These are phyloP conservation scores for Diaporthe sp. DNA, from an alignment of 2,329 filamentous ascomycete genomes.

Conservation along the genomic window DNA sequence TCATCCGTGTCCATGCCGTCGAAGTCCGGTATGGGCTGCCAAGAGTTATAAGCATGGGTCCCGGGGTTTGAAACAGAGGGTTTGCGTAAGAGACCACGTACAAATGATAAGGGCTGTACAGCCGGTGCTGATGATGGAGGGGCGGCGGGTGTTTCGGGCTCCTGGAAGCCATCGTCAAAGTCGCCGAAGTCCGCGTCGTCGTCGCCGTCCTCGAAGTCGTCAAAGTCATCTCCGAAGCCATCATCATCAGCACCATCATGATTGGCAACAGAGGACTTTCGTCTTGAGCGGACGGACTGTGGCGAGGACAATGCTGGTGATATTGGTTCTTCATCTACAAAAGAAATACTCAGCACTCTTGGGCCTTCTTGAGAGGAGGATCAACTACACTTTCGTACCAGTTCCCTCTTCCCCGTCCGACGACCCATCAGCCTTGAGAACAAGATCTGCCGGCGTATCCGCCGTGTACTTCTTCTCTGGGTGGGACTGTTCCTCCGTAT, in stretches of 20 bases:
- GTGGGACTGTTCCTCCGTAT: slow-evolving; percentile 59
- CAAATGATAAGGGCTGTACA: slow-evolving; percentile 49
- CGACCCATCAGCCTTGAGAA: slow-evolving; percentile 62
- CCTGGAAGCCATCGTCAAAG: slow-evolving; percentile 81
- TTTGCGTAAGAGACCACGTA: slow-evolving; percentile 41
- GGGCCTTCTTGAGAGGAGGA: slow-evolving; percentile 41
- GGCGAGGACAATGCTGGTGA: slow-evolving; percentile 51
- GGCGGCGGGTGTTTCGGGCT: slow-evolving; percentile 66
- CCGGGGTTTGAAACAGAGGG: background rate
- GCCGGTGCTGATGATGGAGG: slow-evolving; percentile 46
- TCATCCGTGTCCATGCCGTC: slow-evolving; percentile 73
- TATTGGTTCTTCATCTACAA: slow-evolving; percentile 55
- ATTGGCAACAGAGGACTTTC: slow-evolving; percentile 49
- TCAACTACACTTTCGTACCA: slow-evolving; percentile 56
- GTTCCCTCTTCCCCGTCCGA: slow-evolving; percentile 49
- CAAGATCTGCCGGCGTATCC: slow-evolving; percentile 68
- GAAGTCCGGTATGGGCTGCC: slow-evolving; percentile 77
- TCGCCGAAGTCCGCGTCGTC: slow-evolving; percentile 74
- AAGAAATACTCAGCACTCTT: slow-evolving; percentile 49
- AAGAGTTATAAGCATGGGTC: slow-evolving; percentile 40
- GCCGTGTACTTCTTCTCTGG: slow-evolving; percentile 61
- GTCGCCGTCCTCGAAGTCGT: slow-evolving; percentile 74
- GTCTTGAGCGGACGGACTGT: slow-evolving; percentile 50
- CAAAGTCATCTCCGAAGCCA: slow-evolving; percentile 72
- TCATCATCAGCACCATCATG: slow-evolving; percentile 45